These are phyloP conservation scores for Oemleria cerasiformis DNA, from an alignment of 306 rosid genomes.

Conservation along the genomic window DNA sequence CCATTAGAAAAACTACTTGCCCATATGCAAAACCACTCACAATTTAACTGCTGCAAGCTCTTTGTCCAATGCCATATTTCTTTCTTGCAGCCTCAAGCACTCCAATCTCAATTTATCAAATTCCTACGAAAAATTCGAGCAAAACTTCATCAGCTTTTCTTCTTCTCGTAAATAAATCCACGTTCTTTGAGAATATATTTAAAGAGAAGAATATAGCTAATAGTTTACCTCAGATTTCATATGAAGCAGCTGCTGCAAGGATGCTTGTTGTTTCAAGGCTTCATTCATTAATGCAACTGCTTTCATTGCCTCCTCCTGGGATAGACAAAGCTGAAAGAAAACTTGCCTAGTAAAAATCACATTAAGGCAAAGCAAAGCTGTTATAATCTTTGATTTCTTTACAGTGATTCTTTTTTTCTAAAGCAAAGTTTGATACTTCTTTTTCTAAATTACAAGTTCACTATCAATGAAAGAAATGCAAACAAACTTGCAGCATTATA, in stretches of 20 bases:
- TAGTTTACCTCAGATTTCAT: slow-evolving; percentile 62
- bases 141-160: slow-evolving; percentile 4
- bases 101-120: slow-evolving; percentile 61
- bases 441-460: neutral
- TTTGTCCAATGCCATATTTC: slow-evolving; percentile 79
- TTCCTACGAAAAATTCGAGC: slow-evolving; percentile 45
- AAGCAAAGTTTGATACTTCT: neutral
- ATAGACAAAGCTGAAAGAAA: slow-evolving; percentile 60
- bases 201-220: slow-evolving; percentile 2
- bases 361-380: neutral
- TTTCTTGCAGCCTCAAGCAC: slow-evolving; percentile 57
- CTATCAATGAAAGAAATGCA: neutral
- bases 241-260: slow-evolving; percentile 44
- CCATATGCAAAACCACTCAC: slow-evolving; percentile 45
- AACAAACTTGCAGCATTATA: neutral
- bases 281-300: slow-evolving; percentile 52
- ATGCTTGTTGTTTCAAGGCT: slow-evolving; percentile 56
- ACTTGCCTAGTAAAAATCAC: slow-evolving; percentile 5
- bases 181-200: neutral
- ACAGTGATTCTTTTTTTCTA: too few relatives aligned
- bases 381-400: neutral
- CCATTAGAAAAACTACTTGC: neutral
- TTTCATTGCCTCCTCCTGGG: slow-evolving; percentile 56
- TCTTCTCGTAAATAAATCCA: neutral
- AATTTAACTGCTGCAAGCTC: slow-evolving; percentile 83